Conservation (phyloP, 208 protist genomes). For the Crithidia mellificae region DNA sequence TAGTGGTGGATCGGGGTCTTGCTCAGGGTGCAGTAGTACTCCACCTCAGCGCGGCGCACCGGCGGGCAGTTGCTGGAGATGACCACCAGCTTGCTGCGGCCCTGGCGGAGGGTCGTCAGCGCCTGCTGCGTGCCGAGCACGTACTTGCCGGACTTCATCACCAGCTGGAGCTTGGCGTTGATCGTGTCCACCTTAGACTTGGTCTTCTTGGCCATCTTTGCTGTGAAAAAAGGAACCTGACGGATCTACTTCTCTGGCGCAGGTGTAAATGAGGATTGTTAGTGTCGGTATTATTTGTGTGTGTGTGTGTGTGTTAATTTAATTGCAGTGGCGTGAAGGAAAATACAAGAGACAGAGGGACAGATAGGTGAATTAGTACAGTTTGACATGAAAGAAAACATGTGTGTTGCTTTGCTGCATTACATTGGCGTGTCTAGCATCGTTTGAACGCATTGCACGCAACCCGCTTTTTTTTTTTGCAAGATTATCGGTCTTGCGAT, state of each 20-base stretch:
- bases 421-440: too few relatives aligned
- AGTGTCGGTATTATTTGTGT: too few relatives aligned
- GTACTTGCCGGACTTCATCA: constrained; percentile 99
- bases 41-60: constrained; percentile 98
- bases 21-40: constrained; percentile 99
- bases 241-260: constrained; percentile 29
- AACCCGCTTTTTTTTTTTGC: too few relatives aligned
- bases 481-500: too few relatives aligned
- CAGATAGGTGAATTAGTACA: too few relatives aligned
- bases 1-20: constrained; percentile 99
- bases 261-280: too few relatives aligned
- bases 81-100: constrained; percentile 98
- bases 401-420: too few relatives aligned
- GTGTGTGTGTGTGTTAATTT: too few relatives aligned
- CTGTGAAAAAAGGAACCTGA: constrained; percentile 16
- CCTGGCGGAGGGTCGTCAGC: constrained; percentile 96
- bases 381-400: too few relatives aligned
- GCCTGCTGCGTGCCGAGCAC: constrained; percentile 97
- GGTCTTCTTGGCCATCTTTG: constrained; percentile 91
- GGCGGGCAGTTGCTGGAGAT: constrained; percentile 99
- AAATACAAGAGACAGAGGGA: too few relatives aligned
- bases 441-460: too few relatives aligned
- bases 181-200: constrained; percentile 98
- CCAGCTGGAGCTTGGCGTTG: constrained; percentile 98
- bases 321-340: too few relatives aligned